These are phyloP conservation scores for Penicillium palitans DNA, from an alignment of 2,329 filamentous ascomycete genomes.

Conservation along the genomic window DNA sequence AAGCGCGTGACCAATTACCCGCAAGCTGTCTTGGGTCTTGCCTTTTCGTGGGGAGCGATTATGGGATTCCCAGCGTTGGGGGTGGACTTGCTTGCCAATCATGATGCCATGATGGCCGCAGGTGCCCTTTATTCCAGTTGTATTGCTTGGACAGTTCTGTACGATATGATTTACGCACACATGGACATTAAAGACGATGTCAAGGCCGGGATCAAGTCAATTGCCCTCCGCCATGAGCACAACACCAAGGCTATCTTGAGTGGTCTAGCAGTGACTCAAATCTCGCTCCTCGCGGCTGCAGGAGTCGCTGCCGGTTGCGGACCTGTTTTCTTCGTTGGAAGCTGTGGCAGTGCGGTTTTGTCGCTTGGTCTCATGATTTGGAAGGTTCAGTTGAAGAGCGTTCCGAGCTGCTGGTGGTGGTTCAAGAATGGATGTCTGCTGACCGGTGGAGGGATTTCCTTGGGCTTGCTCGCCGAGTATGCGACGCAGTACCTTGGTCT, in stretches of 20 bases:
- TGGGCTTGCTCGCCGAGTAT: conserved; percentile 60
- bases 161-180: conserved; percentile 55
- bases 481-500: conserved; percentile 31
- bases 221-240: conserved; percentile 51
- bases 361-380: conserved; percentile 61
- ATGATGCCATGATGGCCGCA: conserved; percentile 39
- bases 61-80: conserved; percentile 51
- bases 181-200: conserved; percentile 55
- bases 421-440: conserved; percentile 63
- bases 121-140: conserved; percentile 49
- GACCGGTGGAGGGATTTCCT: conserved; percentile 59
- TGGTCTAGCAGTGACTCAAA: conserved; percentile 43
- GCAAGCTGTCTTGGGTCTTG: conserved; percentile 53
- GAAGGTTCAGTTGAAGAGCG: conserved; percentile 57
- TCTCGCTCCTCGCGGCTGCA: conserved; percentile 45
- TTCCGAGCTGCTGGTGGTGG: conserved; percentile 64
- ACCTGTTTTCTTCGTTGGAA: conserved; percentile 59
- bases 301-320: conserved; percentile 55
- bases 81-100: conserved; percentile 45
- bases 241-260: conserved; percentile 48
- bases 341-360: conserved; percentile 57
- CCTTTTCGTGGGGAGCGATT: conserved; percentile 54
- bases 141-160: conserved; percentile 51
- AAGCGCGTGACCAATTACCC: conserved; percentile 57
- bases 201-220: conserved; percentile 53